These are phyloP conservation scores for Eragrostis curvula DNA, from an alignment of 176 grass and related monocot genomes.

Conservation along the genomic window DNA sequence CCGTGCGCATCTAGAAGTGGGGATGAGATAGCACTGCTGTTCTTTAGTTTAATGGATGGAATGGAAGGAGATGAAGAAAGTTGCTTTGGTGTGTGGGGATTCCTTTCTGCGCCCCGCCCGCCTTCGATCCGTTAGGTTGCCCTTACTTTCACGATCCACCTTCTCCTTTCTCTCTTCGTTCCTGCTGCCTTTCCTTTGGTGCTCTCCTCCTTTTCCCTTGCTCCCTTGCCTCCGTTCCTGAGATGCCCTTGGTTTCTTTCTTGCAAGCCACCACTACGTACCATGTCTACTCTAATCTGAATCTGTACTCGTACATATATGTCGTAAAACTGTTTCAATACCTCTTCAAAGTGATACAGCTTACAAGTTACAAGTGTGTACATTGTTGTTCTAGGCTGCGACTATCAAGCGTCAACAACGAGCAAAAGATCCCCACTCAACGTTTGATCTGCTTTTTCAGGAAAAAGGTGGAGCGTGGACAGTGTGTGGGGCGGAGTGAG, in stretches of 20 bases:
- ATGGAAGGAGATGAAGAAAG: slow-evolving; percentile 21
- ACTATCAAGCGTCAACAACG: too few species aligned
- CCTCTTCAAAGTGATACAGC: not conserved
- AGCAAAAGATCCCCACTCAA: not conserved
- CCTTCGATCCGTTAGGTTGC: not conserved
- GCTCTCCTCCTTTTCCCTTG: slow-evolving; percentile 32
- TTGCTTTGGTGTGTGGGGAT: slow-evolving; percentile 44
- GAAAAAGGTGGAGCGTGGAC: not conserved
- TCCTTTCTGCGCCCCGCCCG: not conserved
- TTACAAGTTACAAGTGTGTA: not conserved
- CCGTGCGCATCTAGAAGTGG: not conserved
- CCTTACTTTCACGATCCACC: not conserved
- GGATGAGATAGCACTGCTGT: too few species aligned
- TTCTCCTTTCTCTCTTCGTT: not conserved
- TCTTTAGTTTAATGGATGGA: too few species aligned
- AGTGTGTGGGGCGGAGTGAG: slow-evolving; percentile 4
- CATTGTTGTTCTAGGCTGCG: not conserved
- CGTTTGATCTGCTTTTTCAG: not conserved
- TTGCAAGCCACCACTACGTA: not conserved
- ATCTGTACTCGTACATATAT: not conserved
- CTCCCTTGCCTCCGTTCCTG: not conserved
- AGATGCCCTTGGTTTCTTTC: slow-evolving; percentile 8
- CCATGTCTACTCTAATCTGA: not conserved
- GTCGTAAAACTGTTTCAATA: not conserved
- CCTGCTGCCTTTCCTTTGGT: slow-evolving; percentile 22